Evolutionary conservation across 1,139 yeast genomes (phyloP), one percentile per base, ranked within the genome.

Genomic region (Taphrina pruni): DNA sequence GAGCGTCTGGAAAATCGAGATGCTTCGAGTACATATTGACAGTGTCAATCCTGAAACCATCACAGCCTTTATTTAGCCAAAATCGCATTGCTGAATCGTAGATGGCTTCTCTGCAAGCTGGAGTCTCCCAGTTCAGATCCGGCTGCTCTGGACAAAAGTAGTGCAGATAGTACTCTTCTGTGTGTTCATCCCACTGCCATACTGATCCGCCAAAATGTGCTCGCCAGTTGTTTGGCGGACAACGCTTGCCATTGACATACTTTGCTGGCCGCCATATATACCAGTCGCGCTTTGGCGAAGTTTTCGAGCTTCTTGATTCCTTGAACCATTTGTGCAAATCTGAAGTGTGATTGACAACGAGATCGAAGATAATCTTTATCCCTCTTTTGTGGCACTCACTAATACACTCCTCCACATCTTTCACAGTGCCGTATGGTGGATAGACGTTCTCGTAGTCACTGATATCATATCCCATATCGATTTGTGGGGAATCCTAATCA

Each of bases 381-480:
- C 83, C 87, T 57, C 86, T 77, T 60, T 77, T 73, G 74, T 85
- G 87, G 50, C 81, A 76, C 66, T 81, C 85, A 12, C 79, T 79
- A 70, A 85, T 83, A 75, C 86, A 79, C 20, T 75, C 72, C 72
- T 84, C 84, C 82, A 83, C 81, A 73, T 84, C 87, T 65, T 82
- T 81, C 76, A 85, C 75, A 11, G 86, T 81, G 60, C 88, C 88
- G 75, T 84, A 86, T 72, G 79, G 79, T 5, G 85, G 83, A 75
- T 85, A 82, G 50, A 86, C 81, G 17, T 77, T 80, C 74, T 83
- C 81, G 75, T 86, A 86, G 76, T 86, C 83, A 48, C 84, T 78
- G 73, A 86, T 84, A 74, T 86, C 88, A 75, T 86, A 86, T 1
- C 88, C 88, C 88, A 86, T 85, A 74, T 86, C 88, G 58, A 83